Evolutionary conservation across 2,329 filamentous ascomycete genomes (phyloP), one percentile per base, ranked within the genome.

Genomic region (Pyrenochaeta sp.): DNA sequence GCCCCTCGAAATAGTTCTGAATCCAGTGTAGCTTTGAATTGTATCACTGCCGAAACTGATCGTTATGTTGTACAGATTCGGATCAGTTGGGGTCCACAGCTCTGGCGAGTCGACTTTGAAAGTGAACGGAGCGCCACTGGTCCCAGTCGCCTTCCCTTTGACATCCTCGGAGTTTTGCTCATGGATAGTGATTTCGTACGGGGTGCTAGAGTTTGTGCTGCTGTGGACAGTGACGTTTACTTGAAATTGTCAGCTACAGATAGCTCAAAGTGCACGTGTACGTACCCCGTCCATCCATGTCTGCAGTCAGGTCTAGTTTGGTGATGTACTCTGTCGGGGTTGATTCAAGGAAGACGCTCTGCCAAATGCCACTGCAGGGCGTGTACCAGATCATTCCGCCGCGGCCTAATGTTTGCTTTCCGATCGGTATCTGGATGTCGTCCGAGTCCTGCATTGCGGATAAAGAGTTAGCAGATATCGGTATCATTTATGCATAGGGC

Each of bases 341-440:
- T n/a, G 84, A 81, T 70, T 90, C 86, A 1, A 92, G 77, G 89
- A 89, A 92, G 0, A 91, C 89, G 19, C 83, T 84, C 70, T 91
- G 89, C 90, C 90, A 92, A 62, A 92, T 91, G 5, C 90, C 90
- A 34, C 87, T 89, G 71, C 89, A 91, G 0, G 90, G 86, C 0
- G 86, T 87, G 72, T 91, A 91, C 73, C 90, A 91, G 58, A 91
- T 91, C 65, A 69, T 71, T 65, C 88, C 85, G 10, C 80, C 83
- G 0, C 84, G 86, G 0, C 75, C 77, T 0, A 83, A 69, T 0
- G 83, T 85, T 72, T 90, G 88, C 71, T 91, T 90, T 61, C 89
- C 89, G 43, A 90, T 82, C 0, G 89, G 88, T 42, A 89, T 88
- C 12, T 88, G 82, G 10, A 32, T 32, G 19, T 30, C 28, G 27